Base-by-base conservation (phyloP, 768 basidiomycete genomes). In the Trametes meyenii region DNA sequence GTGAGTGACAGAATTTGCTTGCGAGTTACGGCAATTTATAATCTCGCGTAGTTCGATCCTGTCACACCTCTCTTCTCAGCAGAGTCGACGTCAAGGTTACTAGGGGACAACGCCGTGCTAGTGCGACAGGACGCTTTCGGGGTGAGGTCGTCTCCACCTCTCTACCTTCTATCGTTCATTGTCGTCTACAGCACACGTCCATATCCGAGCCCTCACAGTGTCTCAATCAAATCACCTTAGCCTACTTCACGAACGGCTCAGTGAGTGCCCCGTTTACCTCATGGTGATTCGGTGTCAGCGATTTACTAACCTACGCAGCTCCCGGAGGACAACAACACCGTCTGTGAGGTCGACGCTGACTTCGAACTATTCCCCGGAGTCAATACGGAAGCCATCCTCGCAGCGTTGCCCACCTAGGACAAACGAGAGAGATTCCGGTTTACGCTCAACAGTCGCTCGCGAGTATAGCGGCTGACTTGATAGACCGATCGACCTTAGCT, bases 331-430 rank as follows among this genome's bases (percentile, higher is more conserved):
- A 46, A 60, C 26, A 44, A 60, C 14, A 54, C 58, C 0, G 35
- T 48, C 8, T 60, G 58, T 35, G 51, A 45, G 24, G 58, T 53
- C 12, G 58, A 60, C 19, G 14, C 29, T 5, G 58, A 53, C 51
- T 60, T 60, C 24, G 58, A 53, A 12, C 23, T 60, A 1, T 60
- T 60, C 52, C 35, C 43, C 14, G 58, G 58, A n/a, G 58, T 60
- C 16, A 53, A 39, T n/a, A 53, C 51, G 4, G 50, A 40, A 6
- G 44, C 24, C n/a, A 46, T 60, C n/a, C 29, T 60, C 29, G 8
- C 29, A 33, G 29, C 29, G 3, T 33, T 33, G 29, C 8, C 29
- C 29, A 33, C 29, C 29, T 8, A 33, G 29, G 29, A 33, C 4
- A 33, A 33, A 8, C 29, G 29, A 33, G 3, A 33, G 29, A 33